Conservation (phyloP, 1,139 yeast genomes). For the Pichia sp. region DNA sequence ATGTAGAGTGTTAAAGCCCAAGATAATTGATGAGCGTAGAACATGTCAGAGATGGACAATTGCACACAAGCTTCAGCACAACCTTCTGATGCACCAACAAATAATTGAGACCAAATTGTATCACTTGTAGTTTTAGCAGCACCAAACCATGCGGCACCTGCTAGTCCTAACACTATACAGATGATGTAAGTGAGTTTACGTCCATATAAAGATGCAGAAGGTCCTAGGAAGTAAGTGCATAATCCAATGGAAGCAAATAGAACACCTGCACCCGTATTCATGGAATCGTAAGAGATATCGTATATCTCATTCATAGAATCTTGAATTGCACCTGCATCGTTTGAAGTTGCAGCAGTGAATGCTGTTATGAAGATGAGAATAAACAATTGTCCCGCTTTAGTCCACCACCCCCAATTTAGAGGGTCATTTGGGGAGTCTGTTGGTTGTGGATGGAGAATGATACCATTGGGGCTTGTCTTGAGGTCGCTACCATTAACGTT, state of each 20-base stretch:
- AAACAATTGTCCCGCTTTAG: constrained; percentile 56
- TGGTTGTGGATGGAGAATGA: constrained; percentile 51
- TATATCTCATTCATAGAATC: constrained; percentile 59
- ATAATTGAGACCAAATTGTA: constrained; percentile 76
- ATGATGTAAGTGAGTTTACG: constrained; percentile 62
- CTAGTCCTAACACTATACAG: constrained; percentile 54
- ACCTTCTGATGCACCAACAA: constrained; percentile 82
- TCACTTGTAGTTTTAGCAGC: constrained; percentile 48
- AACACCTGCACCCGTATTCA: constrained; percentile 86
- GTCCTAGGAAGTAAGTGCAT: constrained; percentile 63
- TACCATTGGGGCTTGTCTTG: constrained; percentile 39
- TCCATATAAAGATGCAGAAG: constrained; percentile 73
- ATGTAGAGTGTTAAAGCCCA: constrained; percentile 73
- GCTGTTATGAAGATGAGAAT: constrained; percentile 68
- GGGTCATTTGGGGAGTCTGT: constrained; percentile 54
- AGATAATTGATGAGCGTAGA: constrained; percentile 75
- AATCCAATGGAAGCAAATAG: constrained; percentile 71
- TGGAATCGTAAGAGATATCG: constrained; percentile 62
- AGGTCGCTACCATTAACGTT: constrained; percentile 27
- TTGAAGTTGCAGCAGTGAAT: constrained; percentile 78
- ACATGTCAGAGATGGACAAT: constrained; percentile 66
- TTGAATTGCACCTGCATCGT: constrained; percentile 77
- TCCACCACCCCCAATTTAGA: constrained; percentile 40
- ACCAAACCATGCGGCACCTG: constrained; percentile 76
- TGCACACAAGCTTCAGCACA: constrained; percentile 89